Percentiles rank a stretch among this genome's conserved stretches.
phyloP scores from a whole-genome alignment of 176 grass and related monocot species.

The Zea luxurians region DNA sequence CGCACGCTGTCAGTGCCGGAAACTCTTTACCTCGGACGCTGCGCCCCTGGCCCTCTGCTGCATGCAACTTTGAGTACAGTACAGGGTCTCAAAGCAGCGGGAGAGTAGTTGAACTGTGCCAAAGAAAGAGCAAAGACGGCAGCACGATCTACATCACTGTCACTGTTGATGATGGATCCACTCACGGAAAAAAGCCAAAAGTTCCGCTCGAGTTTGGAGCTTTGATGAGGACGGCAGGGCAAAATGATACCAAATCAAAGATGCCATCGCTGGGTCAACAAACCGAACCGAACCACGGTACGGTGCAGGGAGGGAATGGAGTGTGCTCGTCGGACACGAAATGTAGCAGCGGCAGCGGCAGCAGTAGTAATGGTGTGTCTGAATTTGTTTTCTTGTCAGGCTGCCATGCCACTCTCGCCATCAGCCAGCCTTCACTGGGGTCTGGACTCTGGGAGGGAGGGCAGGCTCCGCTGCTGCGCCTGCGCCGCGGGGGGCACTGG shows the following conservation, averaged over 20 bases:
- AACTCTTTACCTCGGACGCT: not conserved
- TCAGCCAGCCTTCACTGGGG: not conserved
- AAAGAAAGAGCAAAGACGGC: not conserved
- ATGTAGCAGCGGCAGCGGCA: constrained; percentile 20
- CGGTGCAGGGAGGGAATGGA: not conserved
- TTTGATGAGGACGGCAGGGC: not conserved
- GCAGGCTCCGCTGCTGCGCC: no score
- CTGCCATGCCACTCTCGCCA: not conserved
- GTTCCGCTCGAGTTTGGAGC: not conserved
- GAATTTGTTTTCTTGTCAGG: constrained; percentile 30
- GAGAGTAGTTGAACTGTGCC: not conserved
- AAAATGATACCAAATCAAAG: not conserved
- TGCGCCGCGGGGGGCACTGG: not conserved
- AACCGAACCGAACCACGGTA: not conserved
- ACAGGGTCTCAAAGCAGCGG: not conserved
- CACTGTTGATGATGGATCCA: no score
- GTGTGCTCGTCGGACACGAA: constrained; percentile 11
- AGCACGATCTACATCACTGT: no score
- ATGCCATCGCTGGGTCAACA: constrained; percentile 29
- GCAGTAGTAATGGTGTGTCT: constrained; percentile 31
- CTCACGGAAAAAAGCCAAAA: not conserved
- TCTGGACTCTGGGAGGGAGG: no score
- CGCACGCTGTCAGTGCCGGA: not conserved
- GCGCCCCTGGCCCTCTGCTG: not conserved
- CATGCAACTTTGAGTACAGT: constrained; percentile 18